Evolutionary conservation across 2,329 filamentous ascomycete species (phyloP).

Genomic region (Coniella vitis): DNA sequence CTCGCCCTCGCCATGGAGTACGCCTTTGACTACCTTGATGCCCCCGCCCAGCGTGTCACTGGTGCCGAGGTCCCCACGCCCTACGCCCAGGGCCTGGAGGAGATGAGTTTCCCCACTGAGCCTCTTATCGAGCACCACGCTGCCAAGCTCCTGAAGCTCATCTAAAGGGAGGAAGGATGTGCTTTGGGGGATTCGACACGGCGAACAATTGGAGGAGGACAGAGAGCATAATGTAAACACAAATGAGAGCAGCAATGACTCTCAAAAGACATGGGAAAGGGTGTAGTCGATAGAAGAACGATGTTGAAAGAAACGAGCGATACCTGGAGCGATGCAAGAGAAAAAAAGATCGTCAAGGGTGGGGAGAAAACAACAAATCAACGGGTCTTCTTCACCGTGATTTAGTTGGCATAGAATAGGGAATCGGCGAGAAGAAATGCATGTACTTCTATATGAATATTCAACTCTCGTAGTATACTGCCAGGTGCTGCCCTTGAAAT

Average conservation of each 20-base stretch:
- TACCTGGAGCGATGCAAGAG: not conserved
- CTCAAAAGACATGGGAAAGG: too few species aligned
- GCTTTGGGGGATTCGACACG: too few species aligned
- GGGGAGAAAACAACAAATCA: not conserved
- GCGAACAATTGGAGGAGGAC: too few species aligned
- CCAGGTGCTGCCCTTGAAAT: too few species aligned
- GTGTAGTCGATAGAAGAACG: too few species aligned
- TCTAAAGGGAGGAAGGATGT: constrained; percentile 1
- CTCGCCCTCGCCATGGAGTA: constrained; percentile 95
- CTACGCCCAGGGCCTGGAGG: constrained; percentile 87
- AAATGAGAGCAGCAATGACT: too few species aligned
- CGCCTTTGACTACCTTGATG: constrained; percentile 94
- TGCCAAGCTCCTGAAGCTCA: constrained; percentile 76
- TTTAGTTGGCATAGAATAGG: constrained; percentile 8
- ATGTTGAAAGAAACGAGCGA: too few species aligned
- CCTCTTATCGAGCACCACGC: constrained; percentile 79
- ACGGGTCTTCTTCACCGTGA: not conserved
- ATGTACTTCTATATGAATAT: constrained; percentile 3
- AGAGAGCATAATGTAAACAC: too few species aligned
- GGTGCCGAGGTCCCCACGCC: constrained; percentile 96
- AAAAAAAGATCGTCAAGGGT: not conserved
- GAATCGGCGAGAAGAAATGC: not conserved
- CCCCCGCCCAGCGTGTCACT: constrained; percentile 87
- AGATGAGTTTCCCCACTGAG: constrained; percentile 92
- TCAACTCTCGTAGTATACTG: not conserved